Evolutionary conservation across 1,284 basidiomycete genomes (phyloP), one percentile per base, ranked within the genome.

Genomic region (Exsudoporus floridanus): DNA sequence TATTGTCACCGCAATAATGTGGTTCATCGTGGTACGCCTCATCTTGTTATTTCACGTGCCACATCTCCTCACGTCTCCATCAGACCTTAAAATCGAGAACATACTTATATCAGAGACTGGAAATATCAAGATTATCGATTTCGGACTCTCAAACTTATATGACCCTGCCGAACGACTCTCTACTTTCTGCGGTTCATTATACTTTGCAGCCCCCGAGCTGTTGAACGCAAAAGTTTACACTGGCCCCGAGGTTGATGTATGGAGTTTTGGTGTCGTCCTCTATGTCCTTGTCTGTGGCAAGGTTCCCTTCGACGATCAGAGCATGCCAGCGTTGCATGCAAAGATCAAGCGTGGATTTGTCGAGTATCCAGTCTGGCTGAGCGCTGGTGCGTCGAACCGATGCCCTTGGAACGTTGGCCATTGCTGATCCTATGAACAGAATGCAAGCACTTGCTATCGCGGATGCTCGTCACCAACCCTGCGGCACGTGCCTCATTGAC

Each of bases 81-180:
- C 44, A 78, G 92, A 99, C 75, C 84, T 99, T 59, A 99, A 99
- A 79, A 99, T 99, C 66, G 94, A 99, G 74, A 99, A 98, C 74
- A 99, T 99, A 64, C 88, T 99, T 65, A 98, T 99, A 63, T 98
- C 94, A 2, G 94, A 97, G 61, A 93, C 92, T 1, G 96, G 96
- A 13, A 98, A 98, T 73, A 98, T 98, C 81, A 99, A 99, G 79
- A 98, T 99, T 58, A 99, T 99, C 71, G 96, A 99, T 73, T 99
- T 99, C 74, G 96, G 96, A 40, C 80, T 99, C 10, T 98, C 94
- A 27, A 99, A 99, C 71, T 80, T 99, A n/a, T 98, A 34, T 71
- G 88, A 96, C 59, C 96, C 97, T 2, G 70, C 77, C 21, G 70
- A 77, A 37, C 91, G 96, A 66, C 84, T 99, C 1, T 86, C 88